A percentile compares a stretch with the other conserved stretches of the same genome.
phyloP scores from a whole-genome alignment of 2,329 filamentous ascomycete genomes.

The Aspergillus uvarum region DNA sequence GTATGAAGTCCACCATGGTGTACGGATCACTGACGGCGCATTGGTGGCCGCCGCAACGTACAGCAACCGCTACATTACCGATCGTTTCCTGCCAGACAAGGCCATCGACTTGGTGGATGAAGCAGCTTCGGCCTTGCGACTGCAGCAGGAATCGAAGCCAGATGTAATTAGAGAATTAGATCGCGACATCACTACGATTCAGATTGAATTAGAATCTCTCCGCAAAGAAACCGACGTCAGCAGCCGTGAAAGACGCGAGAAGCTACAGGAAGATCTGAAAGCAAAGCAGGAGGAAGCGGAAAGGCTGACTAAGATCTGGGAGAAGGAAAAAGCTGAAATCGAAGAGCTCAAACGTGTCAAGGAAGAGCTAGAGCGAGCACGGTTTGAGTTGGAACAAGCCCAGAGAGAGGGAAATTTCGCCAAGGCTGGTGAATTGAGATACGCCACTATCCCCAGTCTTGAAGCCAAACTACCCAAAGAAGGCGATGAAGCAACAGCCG shows the following conservation, averaged over 20 bases:
- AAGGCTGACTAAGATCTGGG: constrained; percentile 80
- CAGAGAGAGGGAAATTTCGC: constrained; percentile 86
- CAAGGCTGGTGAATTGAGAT: constrained; percentile 85
- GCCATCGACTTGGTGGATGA: constrained; percentile 97
- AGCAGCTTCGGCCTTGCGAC: constrained; percentile 80
- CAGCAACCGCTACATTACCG: constrained; percentile 94
- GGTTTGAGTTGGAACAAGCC: constrained; percentile 81
- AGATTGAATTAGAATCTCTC: constrained; percentile 92
- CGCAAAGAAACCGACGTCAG: constrained; percentile 90
- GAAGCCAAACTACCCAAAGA: constrained; percentile 80
- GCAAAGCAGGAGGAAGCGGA: constrained; percentile 73
- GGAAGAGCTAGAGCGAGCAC: constrained; percentile 81
- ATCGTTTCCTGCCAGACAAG: constrained; percentile 93
- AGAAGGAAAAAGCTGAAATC: constrained; percentile 82
- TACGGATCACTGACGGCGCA: constrained; percentile 88
- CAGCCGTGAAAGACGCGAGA: constrained; percentile 82
- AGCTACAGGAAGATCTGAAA: constrained; percentile 75
- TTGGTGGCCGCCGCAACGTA: constrained; percentile 88
- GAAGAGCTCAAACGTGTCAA: constrained; percentile 84
- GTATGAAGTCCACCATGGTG: constrained; percentile 96
- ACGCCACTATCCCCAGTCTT: constrained; percentile 78
- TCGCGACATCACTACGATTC: constrained; percentile 93
- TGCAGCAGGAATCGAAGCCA: constrained; percentile 96
- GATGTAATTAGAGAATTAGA: constrained; percentile 91
- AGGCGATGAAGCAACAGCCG: constrained; percentile 49